phyloP scores from a whole-genome alignment of 495 filamentous ascomycete species.

The Aspergillus affinis region DNA sequence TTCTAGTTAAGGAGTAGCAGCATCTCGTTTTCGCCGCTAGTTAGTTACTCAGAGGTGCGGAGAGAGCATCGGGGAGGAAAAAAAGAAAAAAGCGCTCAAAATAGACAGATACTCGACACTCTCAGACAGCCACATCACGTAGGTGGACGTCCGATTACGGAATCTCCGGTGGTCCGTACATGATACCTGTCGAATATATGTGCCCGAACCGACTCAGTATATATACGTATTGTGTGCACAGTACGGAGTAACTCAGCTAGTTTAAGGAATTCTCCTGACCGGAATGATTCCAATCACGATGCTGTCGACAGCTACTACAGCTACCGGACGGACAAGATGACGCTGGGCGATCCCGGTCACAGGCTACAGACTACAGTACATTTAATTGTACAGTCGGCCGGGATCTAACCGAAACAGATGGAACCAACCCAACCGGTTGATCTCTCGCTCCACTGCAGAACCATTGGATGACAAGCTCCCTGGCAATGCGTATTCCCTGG shows the following conservation, averaged over 20 bases:
- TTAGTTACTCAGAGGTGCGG: neutral
- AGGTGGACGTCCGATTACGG: neutral
- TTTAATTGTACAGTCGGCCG: no score
- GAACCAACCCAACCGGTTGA: slow-evolving; percentile 13
- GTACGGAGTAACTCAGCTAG: no score
- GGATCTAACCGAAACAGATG: slow-evolving; percentile 21
- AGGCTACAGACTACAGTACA: no score
- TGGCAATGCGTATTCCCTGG: neutral
- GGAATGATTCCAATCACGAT: no score
- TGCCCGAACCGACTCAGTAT: no score
- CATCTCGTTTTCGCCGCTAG: neutral
- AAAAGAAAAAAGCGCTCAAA: no score
- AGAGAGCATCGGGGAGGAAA: slow-evolving; percentile 1
- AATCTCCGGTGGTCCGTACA: neutral
- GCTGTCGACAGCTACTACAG: no score
- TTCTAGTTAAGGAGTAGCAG: neutral
- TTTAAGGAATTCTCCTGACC: no score
- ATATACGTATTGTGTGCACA: no score
- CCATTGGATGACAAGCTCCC: slow-evolving; percentile 9
- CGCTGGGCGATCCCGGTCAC: slow-evolving; percentile 14
- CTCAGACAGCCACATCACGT: slow-evolving; percentile 1
- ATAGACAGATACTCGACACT: neutral
- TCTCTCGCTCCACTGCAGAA: slow-evolving; percentile 2
- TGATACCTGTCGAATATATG: neutral
- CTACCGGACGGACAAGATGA: neutral